Evolutionary conservation across 805 yeast genomes (phyloP).

Genomic region (Teunomyces barrocoloradensis): DNA sequence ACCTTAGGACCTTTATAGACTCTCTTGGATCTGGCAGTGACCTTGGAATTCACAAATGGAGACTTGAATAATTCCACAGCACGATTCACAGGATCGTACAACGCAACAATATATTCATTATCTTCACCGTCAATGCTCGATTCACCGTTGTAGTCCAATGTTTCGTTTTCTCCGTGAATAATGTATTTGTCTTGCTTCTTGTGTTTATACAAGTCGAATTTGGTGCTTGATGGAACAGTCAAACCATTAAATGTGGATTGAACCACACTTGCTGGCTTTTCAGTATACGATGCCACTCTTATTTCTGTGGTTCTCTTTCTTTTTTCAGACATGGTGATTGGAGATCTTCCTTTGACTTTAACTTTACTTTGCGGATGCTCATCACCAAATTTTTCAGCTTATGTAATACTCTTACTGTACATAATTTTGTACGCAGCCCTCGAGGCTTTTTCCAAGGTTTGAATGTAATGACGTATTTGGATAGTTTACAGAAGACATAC

Average conservation of each 20-base stretch:
- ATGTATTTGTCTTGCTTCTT: slow-evolving; percentile 42
- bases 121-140: slow-evolving; percentile 31
- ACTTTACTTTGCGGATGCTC: slow-evolving; percentile 1
- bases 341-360: too few species aligned
- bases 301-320: slow-evolving; percentile 41
- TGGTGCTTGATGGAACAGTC: slow-evolving; percentile 53
- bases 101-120: slow-evolving; percentile 66
- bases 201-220: slow-evolving; percentile 62
- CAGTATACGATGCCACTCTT: slow-evolving; percentile 35
- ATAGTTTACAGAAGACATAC: slow-evolving; percentile 23
- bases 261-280: slow-evolving; percentile 50
- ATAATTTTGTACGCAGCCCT: background rate
- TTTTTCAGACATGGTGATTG: slow-evolving; percentile 12
- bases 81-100: slow-evolving; percentile 67
- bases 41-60: slow-evolving; percentile 61
- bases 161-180: slow-evolving; percentile 76
- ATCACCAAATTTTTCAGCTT: slow-evolving; percentile 5
- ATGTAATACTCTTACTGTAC: background rate
- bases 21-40: slow-evolving; percentile 60
- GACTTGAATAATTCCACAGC: slow-evolving; percentile 60
- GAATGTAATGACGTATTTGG: slow-evolving; percentile 4
- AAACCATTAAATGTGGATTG: slow-evolving; percentile 83
- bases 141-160: slow-evolving; percentile 70
- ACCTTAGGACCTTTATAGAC: slow-evolving; percentile 60
- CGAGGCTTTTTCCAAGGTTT: background rate